Evolutionary conservation across 2,329 filamentous ascomycete genomes (phyloP).

Genomic region (Fusarium odoratissimum): DNA sequence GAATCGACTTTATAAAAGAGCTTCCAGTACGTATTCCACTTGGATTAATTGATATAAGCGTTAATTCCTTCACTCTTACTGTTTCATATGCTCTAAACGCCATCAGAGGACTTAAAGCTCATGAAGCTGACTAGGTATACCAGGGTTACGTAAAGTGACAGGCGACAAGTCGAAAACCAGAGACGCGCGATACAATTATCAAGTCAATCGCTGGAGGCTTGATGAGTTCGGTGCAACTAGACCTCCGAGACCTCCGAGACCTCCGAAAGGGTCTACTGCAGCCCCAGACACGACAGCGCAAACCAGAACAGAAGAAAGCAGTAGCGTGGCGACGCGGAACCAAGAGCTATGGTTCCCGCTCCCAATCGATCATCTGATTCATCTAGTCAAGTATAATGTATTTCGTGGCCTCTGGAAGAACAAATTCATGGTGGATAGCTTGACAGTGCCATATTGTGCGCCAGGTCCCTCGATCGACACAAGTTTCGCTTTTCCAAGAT

Average conservation of each 20-base stretch:
- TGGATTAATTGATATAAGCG: accelerated
- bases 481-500: background rate
- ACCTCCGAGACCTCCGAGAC: accelerated
- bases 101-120: background rate
- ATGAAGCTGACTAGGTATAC: background rate
- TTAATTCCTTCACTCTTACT: too few relatives aligned
- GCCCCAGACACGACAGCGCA: accelerated
- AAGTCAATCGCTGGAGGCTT: background rate
- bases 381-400: background rate
- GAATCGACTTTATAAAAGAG: background rate
- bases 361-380: background rate
- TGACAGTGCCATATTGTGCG: background rate
- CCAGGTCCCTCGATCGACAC: background rate
- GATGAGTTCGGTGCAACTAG: background rate
- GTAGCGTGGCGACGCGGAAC: accelerated
- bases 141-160: background rate
- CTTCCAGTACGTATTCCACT: background rate
- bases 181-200: background rate
- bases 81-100: too few relatives aligned
- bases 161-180: background rate
- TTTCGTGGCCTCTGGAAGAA: background rate
- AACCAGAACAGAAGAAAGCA: background rate
- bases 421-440: background rate
- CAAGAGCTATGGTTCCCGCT: background rate
- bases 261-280: accelerated